Base-by-base conservation (phyloP, 495 filamentous ascomycete genomes). In the Bathelium albidoporum region DNA sequence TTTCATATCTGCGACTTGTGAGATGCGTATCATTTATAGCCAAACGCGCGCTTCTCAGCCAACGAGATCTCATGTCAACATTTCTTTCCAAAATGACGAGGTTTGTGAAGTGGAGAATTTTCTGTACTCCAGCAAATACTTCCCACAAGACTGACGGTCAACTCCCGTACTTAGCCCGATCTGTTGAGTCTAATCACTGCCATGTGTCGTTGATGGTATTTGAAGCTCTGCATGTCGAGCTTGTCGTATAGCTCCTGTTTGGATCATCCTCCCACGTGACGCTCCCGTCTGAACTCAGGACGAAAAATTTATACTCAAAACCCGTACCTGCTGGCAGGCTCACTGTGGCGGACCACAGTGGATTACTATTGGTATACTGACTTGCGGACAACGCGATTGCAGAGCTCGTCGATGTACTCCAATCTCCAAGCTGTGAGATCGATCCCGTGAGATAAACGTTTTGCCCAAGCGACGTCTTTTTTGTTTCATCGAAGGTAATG, bases 221-320 rank as follows among this genome's bases (percentile, higher is more conserved):
- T 7, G 58, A 28, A 22, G 26, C 52, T 14, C 39, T 24, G 43
- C 65, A 67, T 24, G 44, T 49, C 28, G 43, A 31, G n/a, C 83
- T 76, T 16, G 89, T 82, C 0, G 80, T 82, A 65, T 80, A 85
- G 5, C 70, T 73, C 49, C 80, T 79, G 68, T 91, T 88, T 0
- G 84, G 80, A 69, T 86, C 83, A 32, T 78, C 75, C 72, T 89
- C 86, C 87, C 86, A 89, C 22, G 65, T 73, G 1, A 87, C 75
- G 1, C 71, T 70, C 2, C 84, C 82, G 69, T 83, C 78, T 2
- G 73, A 70, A 58, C 77, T 74, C 36, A 85, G 75, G 9, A 80
- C 79, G 63, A 90, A 82, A 67, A 82, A 91, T 75, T 90, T 90
- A 69, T 89, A 90, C 71, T 85, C 65, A 32, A 90, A 77, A 7